Evolutionary conservation across 352 stramenopile genomes (phyloP).

Genomic region (Paralagenidium karlingii): DNA sequence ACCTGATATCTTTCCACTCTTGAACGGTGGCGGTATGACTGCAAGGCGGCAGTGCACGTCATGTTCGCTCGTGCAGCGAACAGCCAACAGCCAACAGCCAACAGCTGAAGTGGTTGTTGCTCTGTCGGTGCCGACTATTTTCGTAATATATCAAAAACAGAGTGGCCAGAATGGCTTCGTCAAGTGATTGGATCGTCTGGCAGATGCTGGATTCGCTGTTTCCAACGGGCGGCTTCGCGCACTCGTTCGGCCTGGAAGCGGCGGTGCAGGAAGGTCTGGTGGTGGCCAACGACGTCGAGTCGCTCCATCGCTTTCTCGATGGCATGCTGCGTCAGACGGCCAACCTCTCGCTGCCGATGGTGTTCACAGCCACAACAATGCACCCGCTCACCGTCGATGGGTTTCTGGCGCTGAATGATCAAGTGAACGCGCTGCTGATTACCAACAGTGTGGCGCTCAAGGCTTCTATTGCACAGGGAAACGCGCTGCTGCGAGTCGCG

Average conservation of each 20-base stretch:
- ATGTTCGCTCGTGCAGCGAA: no score
- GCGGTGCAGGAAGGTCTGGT: conserved; percentile 60
- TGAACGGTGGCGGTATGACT: no score
- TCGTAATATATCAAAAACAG: not conserved
- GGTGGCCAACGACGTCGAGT: conserved; percentile 5
- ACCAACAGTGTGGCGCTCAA: conserved; percentile 75
- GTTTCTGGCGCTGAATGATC: conserved; percentile 36
- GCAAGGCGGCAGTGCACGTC: no score
- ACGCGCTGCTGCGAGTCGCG: conserved; percentile 50
- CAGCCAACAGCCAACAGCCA: no score
- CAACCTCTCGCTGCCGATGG: conserved; percentile 61
- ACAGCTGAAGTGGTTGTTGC: no score
- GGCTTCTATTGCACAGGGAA: conserved; percentile 58
- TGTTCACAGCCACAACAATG: conserved; percentile 20
- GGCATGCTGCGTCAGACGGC: conserved; percentile 53
- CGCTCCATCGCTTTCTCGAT: conserved; percentile 40
- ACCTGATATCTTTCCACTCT: no score
- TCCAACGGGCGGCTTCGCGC: conserved; percentile 69
- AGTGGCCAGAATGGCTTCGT: not conserved
- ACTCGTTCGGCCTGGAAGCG: conserved; percentile 69
- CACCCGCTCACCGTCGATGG: conserved; percentile 17
- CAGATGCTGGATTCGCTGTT: conserved; percentile 79
- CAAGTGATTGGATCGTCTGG: conserved; percentile 41
- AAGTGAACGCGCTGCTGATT: conserved; percentile 28
- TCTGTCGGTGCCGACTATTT: no score